Evolutionary conservation across 805 yeast species (phyloP).

Genomic region (Candida wancherniae): DNA sequence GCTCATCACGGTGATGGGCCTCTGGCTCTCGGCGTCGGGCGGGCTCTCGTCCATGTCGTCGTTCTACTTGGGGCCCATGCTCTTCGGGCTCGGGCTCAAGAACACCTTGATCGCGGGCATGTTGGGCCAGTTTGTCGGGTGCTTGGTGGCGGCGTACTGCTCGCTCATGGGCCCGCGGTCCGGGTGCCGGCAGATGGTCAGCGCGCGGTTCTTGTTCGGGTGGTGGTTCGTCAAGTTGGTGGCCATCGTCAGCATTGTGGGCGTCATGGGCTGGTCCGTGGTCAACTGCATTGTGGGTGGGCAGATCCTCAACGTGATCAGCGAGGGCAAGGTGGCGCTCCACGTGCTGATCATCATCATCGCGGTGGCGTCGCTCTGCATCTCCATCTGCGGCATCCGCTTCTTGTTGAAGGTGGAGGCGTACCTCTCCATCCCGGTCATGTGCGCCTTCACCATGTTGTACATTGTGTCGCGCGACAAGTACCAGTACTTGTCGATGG

Average conservation of each 20-base stretch:
- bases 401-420: slow-evolving; percentile 67
- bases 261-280: slow-evolving; percentile 90
- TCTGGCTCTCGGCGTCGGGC: slow-evolving; percentile 85
- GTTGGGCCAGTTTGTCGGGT: slow-evolving; percentile 62
- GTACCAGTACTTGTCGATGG: slow-evolving; percentile 29
- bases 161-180: slow-evolving; percentile 86
- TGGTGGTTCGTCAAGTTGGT: slow-evolving; percentile 80
- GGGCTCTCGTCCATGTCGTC: slow-evolving; percentile 89
- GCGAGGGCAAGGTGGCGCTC: slow-evolving; percentile 61
- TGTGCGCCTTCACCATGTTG: slow-evolving; percentile 60
- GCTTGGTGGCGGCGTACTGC: slow-evolving; percentile 76
- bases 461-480: slow-evolving; percentile 56
- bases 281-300: slow-evolving; percentile 90
- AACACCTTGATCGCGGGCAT: slow-evolving; percentile 62
- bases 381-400: slow-evolving; percentile 76
- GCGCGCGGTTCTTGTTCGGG: slow-evolving; percentile 76
- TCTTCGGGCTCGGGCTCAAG: slow-evolving; percentile 64
- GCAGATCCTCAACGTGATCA: slow-evolving; percentile 64
- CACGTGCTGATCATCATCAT: slow-evolving; percentile 74
- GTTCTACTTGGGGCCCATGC: slow-evolving; percentile 67
- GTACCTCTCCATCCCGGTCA: slow-evolving; percentile 61
- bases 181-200: slow-evolving; percentile 85
- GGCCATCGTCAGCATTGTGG: slow-evolving; percentile 64
- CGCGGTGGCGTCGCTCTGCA: slow-evolving; percentile 54
- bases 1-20: slow-evolving; percentile 51